Base-by-base conservation (phyloP, 2,329 filamentous ascomycete genomes). In the Dendryphion nanum region DNA sequence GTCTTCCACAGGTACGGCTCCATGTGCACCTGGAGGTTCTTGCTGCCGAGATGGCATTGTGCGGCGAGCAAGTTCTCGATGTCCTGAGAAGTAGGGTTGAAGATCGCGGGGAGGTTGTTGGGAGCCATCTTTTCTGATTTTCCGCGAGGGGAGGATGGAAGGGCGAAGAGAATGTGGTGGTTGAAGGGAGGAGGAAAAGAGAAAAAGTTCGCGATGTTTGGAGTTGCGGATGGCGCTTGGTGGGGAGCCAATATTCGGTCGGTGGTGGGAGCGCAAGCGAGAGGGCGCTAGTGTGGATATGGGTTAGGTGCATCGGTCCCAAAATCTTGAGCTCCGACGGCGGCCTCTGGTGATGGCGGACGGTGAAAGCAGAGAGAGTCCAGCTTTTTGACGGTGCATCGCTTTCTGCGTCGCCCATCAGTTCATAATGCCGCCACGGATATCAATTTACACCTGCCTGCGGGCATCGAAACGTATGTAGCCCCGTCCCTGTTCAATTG, bases 11-110 rank as follows among this genome's bases (percentile, higher is more conserved):
- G 85, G 82, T 98, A 98, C 4, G 89, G 87, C 78, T 95, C 89
- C 89, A 96, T 97, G 81, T 97, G 90, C 71, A 94, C 88, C 82
- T 97, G 93, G 66, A 98, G 75, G 84, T 98, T 98, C 88, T 97
- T 97, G 77, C 85, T 89, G 67, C 93, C 93, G 64, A 97, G 83
- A 77, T 98, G 94, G 77, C 79, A 83, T 79, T 97, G 90, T 67
- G 94, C 90, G 69, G 90, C 86, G 65, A 98, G 86, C 70, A 98
- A 89, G 87, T 90, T 93, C 87, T 98, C 93, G 78, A 98, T 94
- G 80, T 98, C 93, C 79, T 94, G 84, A 70, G 84, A 85, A 67
- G 93, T 97, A 69, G 93, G 88, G 81, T 95, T 93, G 85, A 98
- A 95, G 68, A 86, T 79, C 59, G 90, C 79, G 71, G 93, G 93